phyloP scores from a whole-genome alignment of 2,329 filamentous ascomycete genomes.

The Colletotrichum karsti region DNA sequence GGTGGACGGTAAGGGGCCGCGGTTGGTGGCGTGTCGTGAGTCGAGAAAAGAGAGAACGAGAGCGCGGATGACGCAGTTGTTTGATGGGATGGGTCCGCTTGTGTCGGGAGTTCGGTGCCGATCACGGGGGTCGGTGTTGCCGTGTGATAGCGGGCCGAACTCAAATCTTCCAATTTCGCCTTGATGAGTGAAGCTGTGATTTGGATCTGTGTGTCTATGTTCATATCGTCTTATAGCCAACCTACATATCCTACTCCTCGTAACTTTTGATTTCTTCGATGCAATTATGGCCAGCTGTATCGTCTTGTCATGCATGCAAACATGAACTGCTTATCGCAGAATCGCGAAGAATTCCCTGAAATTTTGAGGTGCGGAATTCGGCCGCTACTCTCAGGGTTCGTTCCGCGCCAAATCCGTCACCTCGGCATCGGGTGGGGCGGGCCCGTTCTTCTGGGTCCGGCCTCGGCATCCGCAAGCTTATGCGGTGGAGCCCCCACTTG shows the following conservation, averaged over 20 bases:
- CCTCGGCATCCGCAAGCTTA: conserved; percentile 11
- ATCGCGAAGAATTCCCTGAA: too few species aligned
- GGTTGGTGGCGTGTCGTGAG: conserved; percentile 5
- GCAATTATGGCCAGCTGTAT: too few species aligned
- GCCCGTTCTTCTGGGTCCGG: conserved; percentile 5
- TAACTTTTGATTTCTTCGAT: too few species aligned
- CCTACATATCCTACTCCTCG: too few species aligned
- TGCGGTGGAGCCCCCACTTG: neutral
- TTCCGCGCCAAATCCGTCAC: neutral
- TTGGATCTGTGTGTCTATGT: too few species aligned
- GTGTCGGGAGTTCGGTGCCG: conserved; percentile 10
- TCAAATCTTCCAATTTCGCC: neutral
- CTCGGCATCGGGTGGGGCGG: conserved; percentile 3
- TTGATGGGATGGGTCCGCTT: neutral
- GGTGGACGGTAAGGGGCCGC: neutral
- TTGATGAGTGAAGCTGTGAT: accelerated
- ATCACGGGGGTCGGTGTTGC: conserved; percentile 14
- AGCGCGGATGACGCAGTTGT: conserved; percentile 7
- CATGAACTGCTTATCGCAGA: too few species aligned
- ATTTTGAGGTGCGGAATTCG: neutral
- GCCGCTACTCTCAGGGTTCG: neutral
- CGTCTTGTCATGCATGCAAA: too few species aligned
- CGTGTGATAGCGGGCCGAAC: neutral
- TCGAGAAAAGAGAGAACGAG: neutral
- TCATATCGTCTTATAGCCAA: too few species aligned